Evolutionary conservation across 352 stramenopile genomes (phyloP).

Genomic region (Detonula confervacea): DNA sequence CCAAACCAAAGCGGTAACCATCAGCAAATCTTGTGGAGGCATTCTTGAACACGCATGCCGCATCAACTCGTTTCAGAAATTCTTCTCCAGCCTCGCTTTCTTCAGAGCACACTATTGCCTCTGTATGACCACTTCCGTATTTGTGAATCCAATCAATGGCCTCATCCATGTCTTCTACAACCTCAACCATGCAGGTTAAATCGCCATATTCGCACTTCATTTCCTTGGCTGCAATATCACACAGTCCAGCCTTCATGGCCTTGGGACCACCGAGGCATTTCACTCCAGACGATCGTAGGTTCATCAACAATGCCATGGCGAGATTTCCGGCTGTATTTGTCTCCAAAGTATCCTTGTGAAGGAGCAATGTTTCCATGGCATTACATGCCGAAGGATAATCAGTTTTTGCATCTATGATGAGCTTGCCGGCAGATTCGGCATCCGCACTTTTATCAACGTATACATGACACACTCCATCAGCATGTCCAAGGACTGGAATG

Average conservation of each 20-base stretch:
- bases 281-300: constrained; percentile 91
- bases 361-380: constrained; percentile 94
- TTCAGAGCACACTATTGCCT: constrained; percentile 95
- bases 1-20: constrained; percentile 97
- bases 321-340: constrained; percentile 68
- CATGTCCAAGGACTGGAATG: constrained; percentile 97
- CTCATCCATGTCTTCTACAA: constrained; percentile 90
- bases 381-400: constrained; percentile 98
- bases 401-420: constrained; percentile 96
- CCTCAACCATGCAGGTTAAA: constrained; percentile 92
- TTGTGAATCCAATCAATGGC: constrained; percentile 96
- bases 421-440: constrained; percentile 86
- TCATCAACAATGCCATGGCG: constrained; percentile 86
- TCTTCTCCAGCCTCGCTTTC: constrained; percentile 83
- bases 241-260: constrained; percentile 86
- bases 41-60: constrained; percentile 98
- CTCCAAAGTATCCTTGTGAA: constrained; percentile 90
- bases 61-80: constrained; percentile 91
- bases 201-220: constrained; percentile 95
- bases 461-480: constrained; percentile 98
- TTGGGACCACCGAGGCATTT: constrained; percentile 91
- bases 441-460: constrained; percentile 93
- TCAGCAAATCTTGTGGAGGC: constrained; percentile 95
- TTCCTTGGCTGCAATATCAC: constrained; percentile 85
- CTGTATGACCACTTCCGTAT: constrained; percentile 96